A percentile compares a stretch with the other conserved stretches of the same genome.
Evolutionary conservation across 1,139 yeast genomes (phyloP).

Genomic region (Geotrichum bryndzae): DNA sequence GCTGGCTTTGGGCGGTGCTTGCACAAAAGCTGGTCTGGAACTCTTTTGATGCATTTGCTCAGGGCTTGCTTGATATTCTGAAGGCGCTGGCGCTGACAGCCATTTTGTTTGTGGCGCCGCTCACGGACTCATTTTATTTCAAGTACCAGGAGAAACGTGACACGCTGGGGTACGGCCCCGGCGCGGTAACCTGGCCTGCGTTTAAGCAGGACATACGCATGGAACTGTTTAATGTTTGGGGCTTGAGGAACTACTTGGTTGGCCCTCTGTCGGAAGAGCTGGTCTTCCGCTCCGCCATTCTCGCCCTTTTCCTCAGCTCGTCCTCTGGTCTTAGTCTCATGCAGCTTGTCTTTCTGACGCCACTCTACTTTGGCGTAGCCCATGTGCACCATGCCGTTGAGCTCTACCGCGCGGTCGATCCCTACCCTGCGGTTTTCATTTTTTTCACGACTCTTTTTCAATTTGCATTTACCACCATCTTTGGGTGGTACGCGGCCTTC

Average conservation of each 20-base stretch:
- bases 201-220: constrained; percentile 16
- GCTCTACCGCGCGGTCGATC: constrained; percentile 31
- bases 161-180: constrained; percentile 20
- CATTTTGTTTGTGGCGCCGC: constrained; percentile 52
- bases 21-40: constrained; percentile 25
- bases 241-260: constrained; percentile 59
- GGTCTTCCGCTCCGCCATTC: constrained; percentile 61
- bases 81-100: constrained; percentile 30
- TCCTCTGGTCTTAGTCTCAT: constrained; percentile 18
- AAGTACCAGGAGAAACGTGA: constrained; percentile 19
- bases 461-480: constrained; percentile 63
- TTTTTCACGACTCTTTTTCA: constrained; percentile 49
- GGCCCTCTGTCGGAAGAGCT: constrained; percentile 91
- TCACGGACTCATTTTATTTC: constrained; percentile 41
- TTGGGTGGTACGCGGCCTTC: constrained; percentile 70
- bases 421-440: constrained; percentile 30
- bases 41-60: constrained; percentile 12
- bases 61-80: constrained; percentile 22
- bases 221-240: constrained; percentile 39
- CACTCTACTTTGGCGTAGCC: constrained; percentile 81
- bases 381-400: constrained; percentile 82
- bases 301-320: constrained; percentile 40
- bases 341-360: constrained; percentile 43
- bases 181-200: constrained; percentile 19
- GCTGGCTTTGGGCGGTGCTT: constrained; percentile 23